A percentile compares a stretch with the other conserved stretches of the same genome.
These are phyloP conservation scores for Arabidopsis hybrid DNA, from an alignment of 441 rosid genomes.

Conservation along the genomic window DNA sequence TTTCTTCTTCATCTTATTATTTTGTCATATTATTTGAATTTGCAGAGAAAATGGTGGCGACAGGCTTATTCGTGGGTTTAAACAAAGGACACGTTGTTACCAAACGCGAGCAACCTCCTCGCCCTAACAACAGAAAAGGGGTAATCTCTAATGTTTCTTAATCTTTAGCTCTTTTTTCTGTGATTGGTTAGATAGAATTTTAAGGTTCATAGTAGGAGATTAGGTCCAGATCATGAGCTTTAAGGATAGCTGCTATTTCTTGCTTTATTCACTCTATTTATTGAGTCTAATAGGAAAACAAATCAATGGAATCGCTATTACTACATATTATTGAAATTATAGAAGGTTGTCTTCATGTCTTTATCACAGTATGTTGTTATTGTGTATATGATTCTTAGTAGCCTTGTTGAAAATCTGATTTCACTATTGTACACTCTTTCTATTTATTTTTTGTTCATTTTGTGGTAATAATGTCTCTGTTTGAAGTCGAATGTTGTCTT, in stretches of 20 bases:
- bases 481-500: not conserved
- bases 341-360: not conserved
- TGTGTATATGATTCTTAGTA: not conserved
- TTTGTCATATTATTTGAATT: not conserved
- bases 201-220: not conserved
- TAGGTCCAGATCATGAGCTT: not conserved
- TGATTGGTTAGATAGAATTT: not conserved
- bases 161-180: slow-evolving; percentile 23
- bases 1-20: not conserved
- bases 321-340: not conserved
- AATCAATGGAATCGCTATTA: not conserved
- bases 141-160: slow-evolving; percentile 21
- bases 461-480: not conserved
- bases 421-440: not conserved
- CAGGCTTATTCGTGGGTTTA: slow-evolving; percentile 57
- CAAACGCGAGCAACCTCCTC: slow-evolving; percentile 49
- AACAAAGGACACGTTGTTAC: slow-evolving; percentile 59
- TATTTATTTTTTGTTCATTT: not conserved
- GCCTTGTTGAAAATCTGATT: not conserved
- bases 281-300: not conserved
- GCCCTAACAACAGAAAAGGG: slow-evolving; percentile 50
- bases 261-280: not conserved
- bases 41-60: slow-evolving; percentile 43
- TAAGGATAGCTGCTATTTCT: no score
- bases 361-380: not conserved